Conservation (phyloP, 2,329 filamentous ascomycete species). For the Cladophialophora carrionii region DNA sequence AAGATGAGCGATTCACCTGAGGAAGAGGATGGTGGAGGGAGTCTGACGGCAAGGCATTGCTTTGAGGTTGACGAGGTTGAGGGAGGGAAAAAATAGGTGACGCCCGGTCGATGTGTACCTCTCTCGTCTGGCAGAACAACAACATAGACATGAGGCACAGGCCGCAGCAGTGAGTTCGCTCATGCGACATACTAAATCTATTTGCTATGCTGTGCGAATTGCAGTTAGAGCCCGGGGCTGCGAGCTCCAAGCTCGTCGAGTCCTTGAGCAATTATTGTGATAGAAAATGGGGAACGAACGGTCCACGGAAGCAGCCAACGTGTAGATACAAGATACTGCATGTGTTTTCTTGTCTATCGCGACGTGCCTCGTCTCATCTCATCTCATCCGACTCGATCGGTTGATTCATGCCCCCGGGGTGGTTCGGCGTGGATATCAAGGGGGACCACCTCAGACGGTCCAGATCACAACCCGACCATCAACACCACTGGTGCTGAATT, state of each 20-base stretch:
- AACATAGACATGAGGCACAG: background rate
- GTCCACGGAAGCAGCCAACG: background rate
- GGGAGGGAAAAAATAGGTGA: background rate
- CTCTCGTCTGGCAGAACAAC: background rate
- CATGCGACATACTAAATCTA: background rate
- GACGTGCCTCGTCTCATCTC: background rate
- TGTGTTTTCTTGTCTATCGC: background rate
- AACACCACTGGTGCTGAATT: conserved; percentile 86
- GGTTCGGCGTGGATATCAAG: too few relatives aligned
- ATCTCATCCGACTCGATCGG: background rate
- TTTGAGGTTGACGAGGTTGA: background rate
- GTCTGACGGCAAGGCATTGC: background rate
- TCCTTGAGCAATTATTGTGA: background rate
- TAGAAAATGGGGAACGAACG: background rate
- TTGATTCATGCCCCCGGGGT: background rate
- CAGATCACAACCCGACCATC: conserved; percentile 82
- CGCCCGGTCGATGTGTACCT: background rate
- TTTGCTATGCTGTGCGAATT: background rate
- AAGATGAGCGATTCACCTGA: background rate
- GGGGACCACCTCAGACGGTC: conserved; percentile 61
- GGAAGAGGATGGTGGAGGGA: background rate
- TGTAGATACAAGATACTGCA: background rate
- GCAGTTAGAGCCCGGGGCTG: too few relatives aligned
- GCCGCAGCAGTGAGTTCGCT: background rate
- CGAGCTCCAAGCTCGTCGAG: background rate